These are phyloP conservation scores for Solanum tarijense DNA, from an alignment of 257 asterid genomes.

Conservation along the genomic window DNA sequence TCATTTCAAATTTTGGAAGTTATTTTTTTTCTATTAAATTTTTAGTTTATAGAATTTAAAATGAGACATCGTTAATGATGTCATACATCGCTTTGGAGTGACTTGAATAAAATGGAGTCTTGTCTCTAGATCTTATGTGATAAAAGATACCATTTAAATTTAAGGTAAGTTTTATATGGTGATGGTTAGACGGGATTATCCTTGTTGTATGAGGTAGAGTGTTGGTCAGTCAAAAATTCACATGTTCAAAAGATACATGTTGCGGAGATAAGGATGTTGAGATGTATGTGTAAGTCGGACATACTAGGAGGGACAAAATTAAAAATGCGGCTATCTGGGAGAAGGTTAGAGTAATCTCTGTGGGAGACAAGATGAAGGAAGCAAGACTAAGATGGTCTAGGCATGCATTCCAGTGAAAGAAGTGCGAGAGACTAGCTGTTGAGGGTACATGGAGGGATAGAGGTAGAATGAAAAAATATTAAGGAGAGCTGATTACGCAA, in stretches of 20 bases:
- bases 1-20: background rate
- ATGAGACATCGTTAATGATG: background rate
- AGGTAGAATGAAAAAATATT: background rate
- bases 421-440: background rate
- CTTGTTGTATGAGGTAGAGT: background rate
- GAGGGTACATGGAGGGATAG: no score
- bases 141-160: no score
- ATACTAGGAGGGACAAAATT: background rate
- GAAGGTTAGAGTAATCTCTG: background rate
- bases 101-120: no score
- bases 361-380: background rate
- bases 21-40: background rate
- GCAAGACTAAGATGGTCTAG: background rate
- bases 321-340: background rate
- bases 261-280: background rate
- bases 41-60: background rate
- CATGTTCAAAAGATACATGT: no score
- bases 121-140: background rate
- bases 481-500: no score
- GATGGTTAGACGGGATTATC: background rate
- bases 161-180: no score
- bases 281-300: background rate
- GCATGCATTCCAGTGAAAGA: no score
- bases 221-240: background rate
- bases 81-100: fast-evolving